Base-by-base conservation (phyloP, 1,284 basidiomycete genomes). In the Cutaneotrichosporon mucoides region DNA sequence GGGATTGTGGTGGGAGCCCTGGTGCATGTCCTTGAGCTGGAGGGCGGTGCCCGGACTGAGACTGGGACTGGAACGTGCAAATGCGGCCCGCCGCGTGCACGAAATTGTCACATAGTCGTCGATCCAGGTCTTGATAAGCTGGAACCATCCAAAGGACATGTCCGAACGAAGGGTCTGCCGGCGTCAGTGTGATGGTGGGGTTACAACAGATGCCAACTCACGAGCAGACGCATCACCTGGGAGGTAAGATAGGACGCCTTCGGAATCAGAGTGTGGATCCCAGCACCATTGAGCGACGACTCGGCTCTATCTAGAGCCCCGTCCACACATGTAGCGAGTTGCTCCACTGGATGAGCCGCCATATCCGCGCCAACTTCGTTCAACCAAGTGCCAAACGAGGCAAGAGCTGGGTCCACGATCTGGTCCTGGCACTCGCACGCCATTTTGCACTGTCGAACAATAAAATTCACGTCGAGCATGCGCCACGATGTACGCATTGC, bases 61-160 rank as follows among this genome's bases (percentile, higher is more conserved):
- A 16, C 8, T 35, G 13, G 33, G 41, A 42, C 36, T 51, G 6
- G 13, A 24, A 35, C 48, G 56, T 12, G 64, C 67, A 12, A 72
- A 64, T 5, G 65, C 67, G 12, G 64, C 64, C 41, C 68, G 68
- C 35, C 73, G 72, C 11, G 68, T 53, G 10, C 67, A 64, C 13
- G 62, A 52, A 44, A 77, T 62, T 15, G 67, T 59, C 38, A 74
- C 64, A 52, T 69, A 75, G 56, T 77, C 75, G 60, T 76, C 75
- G 44, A 73, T 65, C 69, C 70, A 76, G 3, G 72, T 73, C 57
- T 77, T 77, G 63, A 77, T 37, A 5, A 77, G 66, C 56, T 76
- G 75, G 64, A 75, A 76, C 34, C 64, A 57, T 5, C 74, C 73
- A 49, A 75, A 75, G 2, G 68, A 62, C 15, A 69, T 62, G 53